Evolutionary conservation across 148 eudicot genomes (phyloP), one percentile per base, ranked within the genome.

Genomic region (Tetragonia tetragonoides): DNA sequence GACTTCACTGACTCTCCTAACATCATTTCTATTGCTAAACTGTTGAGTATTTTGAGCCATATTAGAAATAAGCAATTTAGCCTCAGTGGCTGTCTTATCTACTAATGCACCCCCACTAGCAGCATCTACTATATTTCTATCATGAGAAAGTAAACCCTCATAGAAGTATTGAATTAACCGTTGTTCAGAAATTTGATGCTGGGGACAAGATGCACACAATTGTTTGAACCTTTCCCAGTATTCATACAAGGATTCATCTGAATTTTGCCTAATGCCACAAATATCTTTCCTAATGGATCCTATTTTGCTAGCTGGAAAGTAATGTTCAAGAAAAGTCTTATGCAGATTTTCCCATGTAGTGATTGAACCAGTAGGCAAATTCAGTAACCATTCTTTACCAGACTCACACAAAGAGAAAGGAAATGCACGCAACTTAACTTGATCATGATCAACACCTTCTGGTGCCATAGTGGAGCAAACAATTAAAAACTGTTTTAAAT

Each of bases 41-140:
- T 76, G 79, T 76, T 76, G 79, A 12, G 79, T 10, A 17, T 76
- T 76, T 23, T 68, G 59, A 17, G 79, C 72, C 79, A 76, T 67
- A n/a, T 66, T 76, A 3, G 64, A 51, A 67, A 76, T 76, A 21
- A 76, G 53, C 3, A 7, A 64, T 10, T 44, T 76, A n/a, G 72
- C 63, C 10, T 49, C 47, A 4, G 66, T 21, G 24, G 74, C 74
- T 3, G 80, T 60, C 41, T 77, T 77, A 69, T 77, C 80, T 15
- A 69, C 74, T 40, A 77, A 69, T 66, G 80, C 74, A 20, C 80
- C 74, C 10, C 74, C 74, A 77, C 80, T 77, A 38, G 74, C 56
- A 11, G 80, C 80, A 77, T 77, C 80, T 18, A 77, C 68, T 74
- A 77, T 77, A 42, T 66, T 21, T 15, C 74, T 68, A 57, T 68